Conservation (phyloP, 345 rosid species). For the Eutrema yunnanense region DNA sequence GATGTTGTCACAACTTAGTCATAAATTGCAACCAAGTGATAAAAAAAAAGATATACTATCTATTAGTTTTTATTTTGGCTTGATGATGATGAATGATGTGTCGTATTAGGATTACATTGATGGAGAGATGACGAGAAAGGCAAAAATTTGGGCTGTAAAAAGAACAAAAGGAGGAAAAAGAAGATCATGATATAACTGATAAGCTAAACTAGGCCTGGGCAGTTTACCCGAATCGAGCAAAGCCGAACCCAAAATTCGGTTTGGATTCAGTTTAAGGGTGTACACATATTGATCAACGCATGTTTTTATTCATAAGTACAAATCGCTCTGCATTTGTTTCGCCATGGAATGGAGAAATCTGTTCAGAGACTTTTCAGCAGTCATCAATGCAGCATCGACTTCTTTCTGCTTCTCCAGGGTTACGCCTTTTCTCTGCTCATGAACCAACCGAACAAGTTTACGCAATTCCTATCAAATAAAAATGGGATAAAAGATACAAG, state of each 20-base stretch:
- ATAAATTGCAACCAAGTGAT: background rate
- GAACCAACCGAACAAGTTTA: constrained; percentile 54
- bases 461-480: constrained; percentile 56
- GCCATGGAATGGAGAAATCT: constrained; percentile 51
- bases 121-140: constrained; percentile 16
- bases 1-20: background rate
- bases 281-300: background rate
- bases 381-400: constrained; percentile 26
- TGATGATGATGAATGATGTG: constrained; percentile 11
- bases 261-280: background rate
- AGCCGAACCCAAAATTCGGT: background rate
- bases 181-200: background rate
- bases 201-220: background rate
- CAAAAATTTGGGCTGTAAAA: background rate
- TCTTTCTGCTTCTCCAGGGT: constrained; percentile 38
- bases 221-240: background rate
- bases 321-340: constrained; percentile 32
- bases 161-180: background rate
- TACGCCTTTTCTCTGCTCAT: constrained; percentile 31
- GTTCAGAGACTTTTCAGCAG: constrained; percentile 50
- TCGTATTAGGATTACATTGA: constrained; percentile 18
- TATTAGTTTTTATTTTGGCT: background rate
- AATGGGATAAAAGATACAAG: background rate
- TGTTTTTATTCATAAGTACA: constrained; percentile 3
- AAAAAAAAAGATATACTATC: background rate